phyloP scores from a whole-genome alignment of 495 filamentous ascomycete genomes.

The Gamarada debralockiae region DNA sequence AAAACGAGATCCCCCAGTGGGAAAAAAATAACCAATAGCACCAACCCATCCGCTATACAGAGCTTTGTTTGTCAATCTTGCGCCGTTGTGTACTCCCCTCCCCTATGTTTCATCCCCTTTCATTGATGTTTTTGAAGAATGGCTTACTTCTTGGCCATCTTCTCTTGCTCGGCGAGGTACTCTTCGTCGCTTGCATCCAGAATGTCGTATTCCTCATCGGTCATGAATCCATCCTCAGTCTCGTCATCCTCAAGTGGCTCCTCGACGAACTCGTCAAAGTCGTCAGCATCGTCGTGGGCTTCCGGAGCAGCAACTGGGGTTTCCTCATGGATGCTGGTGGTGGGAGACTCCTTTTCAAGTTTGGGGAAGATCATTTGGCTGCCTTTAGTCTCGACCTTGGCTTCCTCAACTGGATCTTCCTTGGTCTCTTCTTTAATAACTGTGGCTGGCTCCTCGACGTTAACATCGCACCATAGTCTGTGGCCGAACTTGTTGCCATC shows the following conservation, averaged over 20 bases:
- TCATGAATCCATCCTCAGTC: constrained; percentile 69
- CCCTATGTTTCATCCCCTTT: not conserved
- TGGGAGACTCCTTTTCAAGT: constrained; percentile 90
- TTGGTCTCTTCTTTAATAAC: constrained; percentile 27
- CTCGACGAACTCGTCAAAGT: constrained; percentile 59
- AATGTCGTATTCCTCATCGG: constrained; percentile 97
- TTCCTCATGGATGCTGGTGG: constrained; percentile 62
- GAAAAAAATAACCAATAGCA: constrained; percentile 1
- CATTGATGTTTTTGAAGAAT: not conserved
- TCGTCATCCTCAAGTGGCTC: constrained; percentile 58
- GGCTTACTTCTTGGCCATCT: constrained; percentile 21
- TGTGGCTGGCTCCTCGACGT: constrained; percentile 46
- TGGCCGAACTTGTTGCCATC: constrained; percentile 85
- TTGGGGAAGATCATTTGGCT: constrained; percentile 92
- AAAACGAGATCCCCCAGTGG: constrained; percentile 3
- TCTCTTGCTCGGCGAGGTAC: constrained; percentile 46
- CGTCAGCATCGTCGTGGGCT: constrained; percentile 53
- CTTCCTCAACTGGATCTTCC: constrained; percentile 15
- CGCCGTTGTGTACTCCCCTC: constrained; percentile 5
- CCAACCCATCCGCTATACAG: not conserved
- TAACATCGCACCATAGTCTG: constrained; percentile 90
- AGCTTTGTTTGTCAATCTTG: constrained; percentile 15
- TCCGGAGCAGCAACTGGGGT: constrained; percentile 25
- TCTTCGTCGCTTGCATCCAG: constrained; percentile 95
- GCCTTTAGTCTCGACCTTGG: not conserved